These are phyloP conservation scores for Phanerochaete carnosa DNA, from an alignment of 768 basidiomycete genomes.

Conservation along the genomic window DNA sequence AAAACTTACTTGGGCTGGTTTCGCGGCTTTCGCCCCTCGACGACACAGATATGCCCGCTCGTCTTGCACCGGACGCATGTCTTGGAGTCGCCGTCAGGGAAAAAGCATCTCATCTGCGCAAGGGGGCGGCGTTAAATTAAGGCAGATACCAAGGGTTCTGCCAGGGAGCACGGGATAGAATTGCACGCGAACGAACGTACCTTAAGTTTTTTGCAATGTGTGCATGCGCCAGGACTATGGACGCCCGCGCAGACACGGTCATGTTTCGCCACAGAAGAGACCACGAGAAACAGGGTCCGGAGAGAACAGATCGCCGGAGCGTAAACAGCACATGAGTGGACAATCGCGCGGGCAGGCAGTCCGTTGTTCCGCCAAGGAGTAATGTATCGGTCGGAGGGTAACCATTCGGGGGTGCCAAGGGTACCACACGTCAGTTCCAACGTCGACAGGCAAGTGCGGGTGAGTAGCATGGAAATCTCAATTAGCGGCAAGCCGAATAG, in stretches of 20 bases:
- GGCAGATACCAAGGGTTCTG: neutral
- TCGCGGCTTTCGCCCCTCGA: slow-evolving; percentile 78
- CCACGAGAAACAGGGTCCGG: neutral
- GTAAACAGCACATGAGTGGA: neutral
- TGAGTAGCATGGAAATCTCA: neutral
- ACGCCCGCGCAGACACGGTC: neutral
- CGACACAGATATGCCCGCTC: slow-evolving; percentile 74
- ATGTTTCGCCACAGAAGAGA: neutral
- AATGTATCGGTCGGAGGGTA: neutral
- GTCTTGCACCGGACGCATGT: slow-evolving; percentile 76
- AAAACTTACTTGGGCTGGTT: slow-evolving; percentile 77
- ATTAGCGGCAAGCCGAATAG: neutral
- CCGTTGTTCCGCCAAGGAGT: slow-evolving; percentile 3
- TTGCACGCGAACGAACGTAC: slow-evolving; percentile 29
- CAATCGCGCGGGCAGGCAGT: slow-evolving; percentile 7
- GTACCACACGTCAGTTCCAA: neutral
- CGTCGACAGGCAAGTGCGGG: neutral
- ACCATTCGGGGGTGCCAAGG: neutral
- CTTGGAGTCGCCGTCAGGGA: slow-evolving; percentile 67
- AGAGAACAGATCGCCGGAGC: slow-evolving; percentile 2
- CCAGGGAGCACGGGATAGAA: neutral
- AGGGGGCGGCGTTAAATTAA: neutral
- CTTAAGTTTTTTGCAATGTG: slow-evolving; percentile 86
- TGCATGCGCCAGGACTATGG: slow-evolving; percentile 75
- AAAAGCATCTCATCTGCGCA: slow-evolving; percentile 81